phyloP scores from a whole-genome alignment of 2,329 filamentous ascomycete genomes.

The Clonostachys rhizophaga region DNA sequence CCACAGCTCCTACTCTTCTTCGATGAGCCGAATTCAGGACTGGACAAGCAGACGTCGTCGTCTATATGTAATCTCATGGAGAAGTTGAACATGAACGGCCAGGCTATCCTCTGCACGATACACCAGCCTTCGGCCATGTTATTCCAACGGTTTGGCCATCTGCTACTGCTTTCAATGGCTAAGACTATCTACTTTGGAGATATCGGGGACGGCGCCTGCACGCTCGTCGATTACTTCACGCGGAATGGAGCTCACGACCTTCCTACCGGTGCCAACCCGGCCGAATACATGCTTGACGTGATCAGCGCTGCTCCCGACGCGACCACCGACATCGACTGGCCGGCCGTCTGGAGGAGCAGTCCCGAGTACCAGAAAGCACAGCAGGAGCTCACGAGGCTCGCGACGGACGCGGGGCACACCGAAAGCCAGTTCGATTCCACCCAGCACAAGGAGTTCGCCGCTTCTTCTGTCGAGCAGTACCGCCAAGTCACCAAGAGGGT shows the following conservation, averaged over 20 bases:
- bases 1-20: conserved; percentile 85
- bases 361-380: conserved; percentile 23
- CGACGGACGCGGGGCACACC: conserved; percentile 53
- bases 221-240: conserved; percentile 54
- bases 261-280: conserved; percentile 55
- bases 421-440: conserved; percentile 10
- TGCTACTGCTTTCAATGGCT: conserved; percentile 72
- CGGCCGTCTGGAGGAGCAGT: conserved; percentile 46
- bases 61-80: conserved; percentile 83
- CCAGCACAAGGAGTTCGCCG: conserved; percentile 15
- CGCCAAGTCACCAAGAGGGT: conserved; percentile 25
- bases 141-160: conserved; percentile 83
- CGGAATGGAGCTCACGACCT: conserved; percentile 51
- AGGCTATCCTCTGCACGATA: conserved; percentile 94
- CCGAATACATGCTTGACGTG: conserved; percentile 64
- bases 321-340: conserved; percentile 66
- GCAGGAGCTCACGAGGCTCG: conserved; percentile 34
- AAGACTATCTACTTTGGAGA: conserved; percentile 79
- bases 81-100: conserved; percentile 82
- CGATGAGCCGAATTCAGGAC: conserved; percentile 90
- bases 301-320: conserved; percentile 26
- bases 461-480: conserved; percentile 17
- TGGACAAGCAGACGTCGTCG: conserved; percentile 85
- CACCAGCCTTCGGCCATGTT: conserved; percentile 93
- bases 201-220: conserved; percentile 56